Percentiles rank a stretch among this genome's conserved stretches.
These are phyloP conservation scores for Ophiocordyceps robertsii DNA, from an alignment of 2,329 filamentous ascomycete species.

Conservation along the genomic window DNA sequence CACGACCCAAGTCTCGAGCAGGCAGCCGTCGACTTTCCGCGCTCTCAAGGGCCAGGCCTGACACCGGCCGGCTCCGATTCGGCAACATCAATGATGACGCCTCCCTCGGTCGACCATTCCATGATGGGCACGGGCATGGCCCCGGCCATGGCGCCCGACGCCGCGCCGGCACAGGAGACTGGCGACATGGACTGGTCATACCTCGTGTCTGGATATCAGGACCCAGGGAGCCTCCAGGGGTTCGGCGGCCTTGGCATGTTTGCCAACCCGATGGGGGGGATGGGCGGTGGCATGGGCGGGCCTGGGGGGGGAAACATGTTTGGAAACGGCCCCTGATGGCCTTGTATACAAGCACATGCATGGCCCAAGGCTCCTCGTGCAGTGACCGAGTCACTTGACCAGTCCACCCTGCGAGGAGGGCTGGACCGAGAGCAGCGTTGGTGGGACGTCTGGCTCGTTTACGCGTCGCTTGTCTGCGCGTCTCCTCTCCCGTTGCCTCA, in stretches of 20 bases:
- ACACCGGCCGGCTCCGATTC: slow-evolving; percentile 8
- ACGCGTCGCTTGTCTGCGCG: no score
- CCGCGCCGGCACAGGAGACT: slow-evolving; percentile 13
- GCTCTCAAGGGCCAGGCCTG: slow-evolving; percentile 3
- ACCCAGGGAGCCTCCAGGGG: slow-evolving; percentile 15
- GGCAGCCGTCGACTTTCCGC: slow-evolving; percentile 13
- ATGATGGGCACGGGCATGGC: slow-evolving; percentile 2
- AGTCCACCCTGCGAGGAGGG: no score
- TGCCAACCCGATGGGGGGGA: neutral
- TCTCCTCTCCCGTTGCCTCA: no score
- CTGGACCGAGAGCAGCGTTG: no score
- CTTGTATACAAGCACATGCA: no score
- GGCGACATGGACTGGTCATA: slow-evolving; percentile 35
- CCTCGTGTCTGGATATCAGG: slow-evolving; percentile 28
- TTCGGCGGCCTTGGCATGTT: slow-evolving; percentile 11
- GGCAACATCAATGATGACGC: slow-evolving; percentile 17
- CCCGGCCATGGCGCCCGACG: slow-evolving; percentile 6
- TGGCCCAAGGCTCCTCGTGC: no score
- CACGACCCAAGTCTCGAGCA: slow-evolving; percentile 9
- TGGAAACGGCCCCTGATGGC: no score
- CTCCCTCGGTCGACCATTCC: slow-evolving; percentile 8
- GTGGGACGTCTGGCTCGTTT: no score
- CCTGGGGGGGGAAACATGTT: neutral
- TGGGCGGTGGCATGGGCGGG: neutral
- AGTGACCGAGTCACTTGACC: no score